Evolutionary conservation across 768 basidiomycete species (phyloP).

Genomic region (Hygrocybe coccinea): DNA sequence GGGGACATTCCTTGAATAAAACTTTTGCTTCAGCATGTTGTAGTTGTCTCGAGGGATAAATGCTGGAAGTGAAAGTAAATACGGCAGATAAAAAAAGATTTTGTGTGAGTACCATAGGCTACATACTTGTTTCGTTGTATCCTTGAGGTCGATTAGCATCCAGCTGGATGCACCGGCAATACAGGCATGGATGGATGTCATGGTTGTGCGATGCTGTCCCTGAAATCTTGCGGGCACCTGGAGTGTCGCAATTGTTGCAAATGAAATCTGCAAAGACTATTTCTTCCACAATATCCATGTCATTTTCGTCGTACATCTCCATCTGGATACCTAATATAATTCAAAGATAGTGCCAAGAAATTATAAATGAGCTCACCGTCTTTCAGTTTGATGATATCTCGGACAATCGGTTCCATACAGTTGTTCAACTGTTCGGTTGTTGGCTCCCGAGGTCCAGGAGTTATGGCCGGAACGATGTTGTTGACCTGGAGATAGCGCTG

Average conservation of each 20-base stretch:
- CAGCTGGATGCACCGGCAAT: slow-evolving; percentile 16
- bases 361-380: slow-evolving; percentile 15
- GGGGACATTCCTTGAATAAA: slow-evolving; percentile 5
- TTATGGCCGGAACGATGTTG: slow-evolving; percentile 16
- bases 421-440: slow-evolving; percentile 23
- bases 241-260: slow-evolving; percentile 26
- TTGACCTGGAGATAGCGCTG: slow-evolving; percentile 4
- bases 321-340: slow-evolving; percentile 20
- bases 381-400: slow-evolving; percentile 19
- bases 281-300: not conserved
- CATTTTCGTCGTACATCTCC: slow-evolving; percentile 18
- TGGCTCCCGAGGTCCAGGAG: slow-evolving; percentile 27
- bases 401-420: slow-evolving; percentile 13
- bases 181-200: slow-evolving; percentile 25
- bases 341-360: not conserved
- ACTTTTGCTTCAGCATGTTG: slow-evolving; percentile 12
- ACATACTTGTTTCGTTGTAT: slow-evolving; percentile 6
- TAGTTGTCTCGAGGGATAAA: slow-evolving; percentile 14
- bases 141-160: slow-evolving; percentile 18
- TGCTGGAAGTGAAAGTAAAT: slow-evolving; percentile 3
- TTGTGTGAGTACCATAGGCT: not conserved
- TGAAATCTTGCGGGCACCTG: slow-evolving; percentile 22
- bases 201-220: slow-evolving; percentile 23
- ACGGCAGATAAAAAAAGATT: not conserved
- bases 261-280: slow-evolving; percentile 22